Evolutionary conservation across 2,329 filamentous ascomycete genomes (phyloP).

Genomic region (Arachnomyces sp.): DNA sequence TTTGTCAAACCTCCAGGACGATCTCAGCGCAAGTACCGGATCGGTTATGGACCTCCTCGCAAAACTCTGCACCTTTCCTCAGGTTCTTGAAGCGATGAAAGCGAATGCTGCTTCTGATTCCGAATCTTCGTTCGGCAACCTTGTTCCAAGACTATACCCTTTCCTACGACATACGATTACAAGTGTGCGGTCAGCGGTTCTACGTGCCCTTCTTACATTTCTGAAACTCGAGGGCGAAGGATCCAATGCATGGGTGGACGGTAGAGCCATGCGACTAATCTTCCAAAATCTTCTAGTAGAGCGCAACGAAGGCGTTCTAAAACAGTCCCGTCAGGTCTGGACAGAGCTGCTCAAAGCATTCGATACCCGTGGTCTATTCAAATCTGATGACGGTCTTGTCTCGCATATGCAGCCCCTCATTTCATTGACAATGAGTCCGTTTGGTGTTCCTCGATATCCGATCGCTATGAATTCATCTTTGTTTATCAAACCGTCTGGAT

Average conservation of each 20-base stretch:
- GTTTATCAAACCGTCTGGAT: conserved; percentile 89
- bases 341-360: conserved; percentile 65
- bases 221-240: conserved; percentile 72
- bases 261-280: conserved; percentile 75
- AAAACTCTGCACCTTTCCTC: conserved; percentile 87
- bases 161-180: conserved; percentile 97
- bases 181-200: conserved; percentile 83
- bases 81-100: conserved; percentile 93
- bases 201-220: conserved; percentile 89
- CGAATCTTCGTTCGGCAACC: conserved; percentile 80
- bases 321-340: conserved; percentile 83
- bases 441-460: conserved; percentile 83
- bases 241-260: conserved; percentile 85
- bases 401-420: conserved; percentile 74
- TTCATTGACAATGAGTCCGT: conserved; percentile 77
- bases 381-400: conserved; percentile 66
- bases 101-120: conserved; percentile 72
- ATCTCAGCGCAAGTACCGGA: conserved; percentile 92
- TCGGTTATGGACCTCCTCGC: conserved; percentile 98
- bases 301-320: conserved; percentile 73
- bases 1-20: conserved; percentile 90
- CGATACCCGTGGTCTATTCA: conserved; percentile 50
- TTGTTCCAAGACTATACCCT: conserved; percentile 89
- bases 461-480: conserved; percentile 84
- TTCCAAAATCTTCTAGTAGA: conserved; percentile 96